Evolutionary conservation across 2,329 filamentous ascomycete genomes (phyloP).

Genomic region (Chaetothyriales sp.): DNA sequence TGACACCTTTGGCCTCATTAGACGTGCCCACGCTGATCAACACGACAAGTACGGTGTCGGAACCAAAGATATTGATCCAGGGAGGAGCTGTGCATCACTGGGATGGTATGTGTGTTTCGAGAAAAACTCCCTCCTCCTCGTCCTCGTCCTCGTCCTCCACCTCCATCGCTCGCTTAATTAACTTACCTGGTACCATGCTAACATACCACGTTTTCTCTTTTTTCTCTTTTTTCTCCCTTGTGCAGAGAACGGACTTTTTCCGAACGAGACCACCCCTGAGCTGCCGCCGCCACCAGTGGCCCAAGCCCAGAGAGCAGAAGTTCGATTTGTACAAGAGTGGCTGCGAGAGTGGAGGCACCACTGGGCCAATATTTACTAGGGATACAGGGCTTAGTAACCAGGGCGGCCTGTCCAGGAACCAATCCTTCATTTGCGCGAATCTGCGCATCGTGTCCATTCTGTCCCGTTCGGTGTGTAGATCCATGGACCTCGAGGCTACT

Average conservation of each 20-base stretch:
- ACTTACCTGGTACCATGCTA: conserved; percentile 3
- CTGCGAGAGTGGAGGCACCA: conserved; percentile 40
- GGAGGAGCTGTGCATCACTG: conserved; percentile 69
- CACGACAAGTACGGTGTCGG: conserved; percentile 38
- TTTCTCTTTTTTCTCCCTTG: too few relatives aligned
- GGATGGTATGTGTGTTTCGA: conserved; percentile 30
- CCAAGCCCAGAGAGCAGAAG: conserved; percentile 43
- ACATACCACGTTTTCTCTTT: not conserved
- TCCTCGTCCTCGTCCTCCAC: too few relatives aligned
- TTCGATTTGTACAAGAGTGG: conserved; percentile 52
- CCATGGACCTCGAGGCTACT: too few relatives aligned
- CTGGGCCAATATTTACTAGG: not conserved
- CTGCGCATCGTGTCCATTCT: too few relatives aligned
- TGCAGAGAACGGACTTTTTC: conserved; percentile 25
- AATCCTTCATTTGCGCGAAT: not conserved
- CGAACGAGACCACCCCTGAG: conserved; percentile 42
- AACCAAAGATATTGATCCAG: conserved; percentile 60
- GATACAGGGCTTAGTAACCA: not conserved
- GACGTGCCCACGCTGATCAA: conserved; percentile 37
- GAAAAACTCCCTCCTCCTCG: not conserved
- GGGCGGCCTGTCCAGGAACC: not conserved
- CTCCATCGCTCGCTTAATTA: not conserved
- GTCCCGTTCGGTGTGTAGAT: too few relatives aligned
- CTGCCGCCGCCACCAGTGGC: conserved; percentile 41
- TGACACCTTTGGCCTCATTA: conserved; percentile 51